Base-by-base conservation (phyloP, 352 stramenopile species). In the Salisapilia sapeloensis region DNA sequence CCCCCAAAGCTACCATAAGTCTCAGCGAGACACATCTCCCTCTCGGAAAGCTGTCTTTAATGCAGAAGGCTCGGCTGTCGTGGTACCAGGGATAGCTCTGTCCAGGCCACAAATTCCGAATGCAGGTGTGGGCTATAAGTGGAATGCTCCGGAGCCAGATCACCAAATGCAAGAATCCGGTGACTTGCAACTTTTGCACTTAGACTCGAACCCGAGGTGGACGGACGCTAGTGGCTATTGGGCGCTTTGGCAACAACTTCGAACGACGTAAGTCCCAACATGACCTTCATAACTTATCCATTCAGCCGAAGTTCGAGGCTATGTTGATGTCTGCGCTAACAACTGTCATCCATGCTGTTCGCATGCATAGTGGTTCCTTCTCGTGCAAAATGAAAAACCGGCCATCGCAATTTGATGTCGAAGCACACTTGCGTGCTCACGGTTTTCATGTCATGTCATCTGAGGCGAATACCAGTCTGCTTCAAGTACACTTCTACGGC, bases 401-500 rank as follows among this genome's bases (percentile, higher is more conserved):
- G 29, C 64, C 64, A 24, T 59, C 40, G 6, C 46, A 50, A 20
- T 18, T 45, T 3, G 52, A 64, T 15, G 50, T 83, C 11, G 54
- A 63, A 23, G 30, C 29, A 29, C 71, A 83, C 15, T 24, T 86
- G 16, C 29, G 34, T 3, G 25, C 39, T 2, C 35, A 67, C 6
- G 64, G 59, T 8, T 83, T 82, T 38, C 61, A 74, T 28, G 42
- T 82, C 24, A 47, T 80, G 12, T 48, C 56, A 9, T 40, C 33
- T 21, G 65, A 86, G 33, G 49, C 56, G 18, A 60, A 59, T 19
- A 60, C 79, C 17, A 57, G 51, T 16, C 60, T 71, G 24, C 39
- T 86, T 13, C 62, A 86, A 25, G 39, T 75, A 21, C 75, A 80
- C 42, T 82, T 86, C 19, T 83, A 75, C 44, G 40, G 10, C 2